phyloP scores from a whole-genome alignment of 1,284 basidiomycete genomes.

The Irpex sp. region DNA sequence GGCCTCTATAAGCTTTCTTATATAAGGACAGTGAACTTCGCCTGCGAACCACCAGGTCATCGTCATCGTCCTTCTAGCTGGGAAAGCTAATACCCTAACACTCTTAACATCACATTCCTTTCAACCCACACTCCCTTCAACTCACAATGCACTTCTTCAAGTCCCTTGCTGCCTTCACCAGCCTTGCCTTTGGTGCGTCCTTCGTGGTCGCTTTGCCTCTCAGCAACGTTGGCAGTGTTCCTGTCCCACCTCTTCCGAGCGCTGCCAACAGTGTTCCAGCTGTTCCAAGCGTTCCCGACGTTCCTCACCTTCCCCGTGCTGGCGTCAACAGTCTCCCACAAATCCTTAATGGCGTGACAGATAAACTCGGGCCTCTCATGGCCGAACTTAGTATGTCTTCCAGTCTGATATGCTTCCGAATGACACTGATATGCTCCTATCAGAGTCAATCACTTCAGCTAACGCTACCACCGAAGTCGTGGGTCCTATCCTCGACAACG shows the following conservation, averaged over 20 bases:
- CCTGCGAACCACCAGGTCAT: not conserved
- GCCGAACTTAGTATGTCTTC: constrained; percentile 29
- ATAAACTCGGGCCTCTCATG: constrained; percentile 22
- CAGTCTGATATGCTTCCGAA: not conserved
- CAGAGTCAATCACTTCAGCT: constrained; percentile 29
- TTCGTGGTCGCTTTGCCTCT: constrained; percentile 19
- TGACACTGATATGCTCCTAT: constrained; percentile 4
- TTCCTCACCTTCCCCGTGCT: constrained; percentile 13
- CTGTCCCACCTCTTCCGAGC: constrained; percentile 8
- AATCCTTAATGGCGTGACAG: constrained; percentile 21
- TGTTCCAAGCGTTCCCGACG: constrained; percentile 1
- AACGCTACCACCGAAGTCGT: constrained; percentile 31
- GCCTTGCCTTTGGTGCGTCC: constrained; percentile 31
- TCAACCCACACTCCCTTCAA: constrained; percentile 34
- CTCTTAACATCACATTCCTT: not conserved
- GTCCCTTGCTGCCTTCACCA: constrained; percentile 32
- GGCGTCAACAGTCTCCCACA: constrained; percentile 18
- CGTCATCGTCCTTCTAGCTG: not conserved
- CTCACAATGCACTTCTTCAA: constrained; percentile 44
- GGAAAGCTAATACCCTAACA: not conserved
- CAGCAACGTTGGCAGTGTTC: not conserved
- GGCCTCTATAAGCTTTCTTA: not conserved
- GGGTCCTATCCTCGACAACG: constrained; percentile 23
- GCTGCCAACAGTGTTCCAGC: not conserved
- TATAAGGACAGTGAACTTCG: not conserved